Conservation (phyloP, 805 yeast species). For the Saccharomycopsis oosterbeekiorum region DNA sequence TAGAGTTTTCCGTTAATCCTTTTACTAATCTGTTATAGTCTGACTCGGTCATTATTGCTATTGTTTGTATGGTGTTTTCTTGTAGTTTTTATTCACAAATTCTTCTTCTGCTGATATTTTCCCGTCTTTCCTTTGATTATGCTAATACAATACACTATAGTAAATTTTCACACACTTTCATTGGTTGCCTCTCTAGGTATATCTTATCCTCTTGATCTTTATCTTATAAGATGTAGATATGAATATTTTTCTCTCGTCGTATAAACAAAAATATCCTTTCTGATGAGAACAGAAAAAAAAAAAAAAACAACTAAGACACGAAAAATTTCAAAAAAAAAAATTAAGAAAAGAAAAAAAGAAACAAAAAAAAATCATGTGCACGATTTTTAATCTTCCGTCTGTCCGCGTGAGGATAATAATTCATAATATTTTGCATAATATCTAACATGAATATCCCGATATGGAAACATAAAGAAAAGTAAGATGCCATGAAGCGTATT, state of each 20-base stretch:
- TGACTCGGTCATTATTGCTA: conserved; percentile 15
- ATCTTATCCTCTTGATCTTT: not conserved
- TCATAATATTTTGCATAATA: too few relatives aligned
- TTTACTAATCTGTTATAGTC: conserved; percentile 46
- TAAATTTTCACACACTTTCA: not conserved
- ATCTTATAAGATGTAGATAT: not conserved
- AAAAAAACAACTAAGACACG: not conserved
- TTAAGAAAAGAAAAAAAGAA: too few relatives aligned
- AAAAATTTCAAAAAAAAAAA: not conserved
- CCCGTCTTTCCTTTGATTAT: not conserved
- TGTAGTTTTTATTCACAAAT: not conserved
- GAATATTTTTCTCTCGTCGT: not conserved
- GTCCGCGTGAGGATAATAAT: not conserved
- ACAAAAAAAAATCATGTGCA: too few relatives aligned
- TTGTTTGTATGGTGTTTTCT: not conserved
- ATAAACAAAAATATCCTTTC: not conserved
- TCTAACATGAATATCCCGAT: too few relatives aligned
- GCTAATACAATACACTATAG: too few relatives aligned
- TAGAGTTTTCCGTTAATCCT: conserved; percentile 36
- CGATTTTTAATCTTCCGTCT: not conserved
- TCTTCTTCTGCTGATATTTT: not conserved
- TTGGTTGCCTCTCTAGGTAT: not conserved
- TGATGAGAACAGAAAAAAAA: not conserved
- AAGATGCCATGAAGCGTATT: too few relatives aligned
- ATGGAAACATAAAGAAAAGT: too few relatives aligned